Percentiles rank a stretch among this genome's conserved stretches.
phyloP scores from a whole-genome alignment of 2,329 filamentous ascomycete species.

The Pseudocercospora fijiensis region DNA sequence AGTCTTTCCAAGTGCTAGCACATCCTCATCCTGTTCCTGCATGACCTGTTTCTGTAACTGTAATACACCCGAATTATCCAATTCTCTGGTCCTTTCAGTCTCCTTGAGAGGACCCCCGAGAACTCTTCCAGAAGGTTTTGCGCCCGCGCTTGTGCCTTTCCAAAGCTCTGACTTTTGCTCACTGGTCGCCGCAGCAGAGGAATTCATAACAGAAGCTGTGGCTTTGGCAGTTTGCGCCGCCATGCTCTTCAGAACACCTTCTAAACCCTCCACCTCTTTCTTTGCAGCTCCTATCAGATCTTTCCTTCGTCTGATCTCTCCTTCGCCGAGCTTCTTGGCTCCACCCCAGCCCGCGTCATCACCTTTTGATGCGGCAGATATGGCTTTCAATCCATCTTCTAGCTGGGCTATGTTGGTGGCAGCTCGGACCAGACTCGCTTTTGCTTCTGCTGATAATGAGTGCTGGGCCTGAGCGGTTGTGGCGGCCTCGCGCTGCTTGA shows the following conservation, averaged over 20 bases:
- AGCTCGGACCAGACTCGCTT: constrained; percentile 68
- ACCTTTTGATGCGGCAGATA: constrained; percentile 37
- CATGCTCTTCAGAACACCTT: constrained; percentile 68
- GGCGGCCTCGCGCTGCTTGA: constrained; percentile 68
- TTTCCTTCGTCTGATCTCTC: constrained; percentile 68
- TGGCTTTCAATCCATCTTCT: constrained; percentile 60
- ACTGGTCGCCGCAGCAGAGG: constrained; percentile 38
- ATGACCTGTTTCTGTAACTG: constrained; percentile 74
- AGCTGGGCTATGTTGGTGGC: constrained; percentile 63
- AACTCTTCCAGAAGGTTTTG: constrained; percentile 57
- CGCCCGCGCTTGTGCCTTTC: constrained; percentile 32
- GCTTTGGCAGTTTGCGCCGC: constrained; percentile 48
- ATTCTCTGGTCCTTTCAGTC: constrained; percentile 71
- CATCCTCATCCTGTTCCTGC: constrained; percentile 70
- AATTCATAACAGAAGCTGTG: constrained; percentile 22
- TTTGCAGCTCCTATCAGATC: constrained; percentile 69
- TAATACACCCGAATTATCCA: constrained; percentile 73
- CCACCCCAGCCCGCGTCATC: constrained; percentile 42
- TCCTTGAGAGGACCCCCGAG: constrained; percentile 69
- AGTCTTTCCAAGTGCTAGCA: constrained; percentile 66
- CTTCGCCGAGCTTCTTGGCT: constrained; percentile 62
- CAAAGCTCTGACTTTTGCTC: constrained; percentile 40
- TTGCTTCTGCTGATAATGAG: constrained; percentile 65
- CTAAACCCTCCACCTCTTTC: constrained; percentile 73
- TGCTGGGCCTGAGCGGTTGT: constrained; percentile 60